Percentiles rank a stretch among this genome's conserved stretches.
These are phyloP conservation scores for Yamagishiella unicocca DNA, from an alignment of 139 green algal species.

Conservation along the genomic window DNA sequence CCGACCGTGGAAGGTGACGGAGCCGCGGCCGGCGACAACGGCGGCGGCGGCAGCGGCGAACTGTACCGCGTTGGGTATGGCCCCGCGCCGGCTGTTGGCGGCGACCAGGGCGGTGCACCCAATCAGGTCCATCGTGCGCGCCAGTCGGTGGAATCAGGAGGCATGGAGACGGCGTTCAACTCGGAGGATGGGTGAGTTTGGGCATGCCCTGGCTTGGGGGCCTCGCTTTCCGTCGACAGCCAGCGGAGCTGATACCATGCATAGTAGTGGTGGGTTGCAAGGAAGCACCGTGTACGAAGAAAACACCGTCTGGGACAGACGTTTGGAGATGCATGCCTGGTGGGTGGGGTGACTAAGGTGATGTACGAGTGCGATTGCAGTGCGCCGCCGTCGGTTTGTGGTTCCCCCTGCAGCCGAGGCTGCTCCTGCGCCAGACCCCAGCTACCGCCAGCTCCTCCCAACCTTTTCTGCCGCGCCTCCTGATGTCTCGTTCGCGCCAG, in stretches of 20 bases:
- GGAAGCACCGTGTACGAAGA: neutral
- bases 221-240: too few species aligned
- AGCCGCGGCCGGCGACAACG: neutral
- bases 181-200: constrained; percentile 3
- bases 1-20: neutral
- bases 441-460: neutral
- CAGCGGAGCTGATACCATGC: neutral
- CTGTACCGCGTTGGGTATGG: neutral
- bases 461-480: neutral
- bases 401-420: neutral
- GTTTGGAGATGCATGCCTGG: neutral
- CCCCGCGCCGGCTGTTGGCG: neutral
- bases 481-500: neutral
- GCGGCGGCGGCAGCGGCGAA: neutral
- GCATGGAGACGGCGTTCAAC: neutral
- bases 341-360: neutral
- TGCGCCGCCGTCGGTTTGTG: neutral
- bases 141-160: neutral
- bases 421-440: neutral
- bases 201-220: neutral
- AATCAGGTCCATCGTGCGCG: too few species aligned
- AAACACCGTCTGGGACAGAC: neutral
- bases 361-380: neutral
- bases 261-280: neutral
- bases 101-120: neutral